A percentile compares a stretch with the other conserved stretches of the same genome.
These are phyloP conservation scores for Saitozyma sp. DNA, from an alignment of 768 basidiomycete species.

Conservation along the genomic window DNA sequence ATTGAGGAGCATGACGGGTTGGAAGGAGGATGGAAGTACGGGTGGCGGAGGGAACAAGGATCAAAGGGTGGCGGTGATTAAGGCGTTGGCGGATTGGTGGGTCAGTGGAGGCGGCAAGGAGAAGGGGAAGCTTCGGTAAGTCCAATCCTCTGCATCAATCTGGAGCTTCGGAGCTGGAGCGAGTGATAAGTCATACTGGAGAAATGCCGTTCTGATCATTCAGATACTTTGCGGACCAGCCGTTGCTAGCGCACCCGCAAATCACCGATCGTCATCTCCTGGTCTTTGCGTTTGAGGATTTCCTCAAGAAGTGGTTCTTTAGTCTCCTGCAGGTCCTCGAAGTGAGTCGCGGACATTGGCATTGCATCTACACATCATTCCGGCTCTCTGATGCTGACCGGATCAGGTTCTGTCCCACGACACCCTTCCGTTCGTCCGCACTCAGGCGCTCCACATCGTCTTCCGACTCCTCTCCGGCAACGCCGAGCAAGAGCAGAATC, in stretches of 20 bases:
- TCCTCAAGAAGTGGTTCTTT: conserved; percentile 97
- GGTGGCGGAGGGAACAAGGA: conserved; percentile 61
- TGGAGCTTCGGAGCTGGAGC: background rate
- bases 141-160: conserved; percentile 19
- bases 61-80: conserved; percentile 82
- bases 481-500: conserved; percentile 96
- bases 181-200: background rate
- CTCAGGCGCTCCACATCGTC: conserved; percentile 74
- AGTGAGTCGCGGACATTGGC: conserved; percentile 55
- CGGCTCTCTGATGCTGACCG: conserved; percentile 3
- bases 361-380: background rate
- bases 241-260: conserved; percentile 61
- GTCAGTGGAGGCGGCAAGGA: conserved; percentile 83
- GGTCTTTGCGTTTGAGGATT: conserved; percentile 92
- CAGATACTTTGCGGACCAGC: conserved; percentile 91
- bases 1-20: conserved; percentile 72
- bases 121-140: conserved; percentile 77
- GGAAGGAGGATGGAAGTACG: conserved; percentile 64
- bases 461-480: conserved; percentile 79
- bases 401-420: conserved; percentile 76
- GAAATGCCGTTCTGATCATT: conserved; percentile 1
- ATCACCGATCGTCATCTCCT: conserved; percentile 72
- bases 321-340: conserved; percentile 85
- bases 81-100: conserved; percentile 97
- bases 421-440: conserved; percentile 82